These are phyloP conservation scores for Castanea sativa DNA, from an alignment of 306 rosid species.

Conservation along the genomic window DNA sequence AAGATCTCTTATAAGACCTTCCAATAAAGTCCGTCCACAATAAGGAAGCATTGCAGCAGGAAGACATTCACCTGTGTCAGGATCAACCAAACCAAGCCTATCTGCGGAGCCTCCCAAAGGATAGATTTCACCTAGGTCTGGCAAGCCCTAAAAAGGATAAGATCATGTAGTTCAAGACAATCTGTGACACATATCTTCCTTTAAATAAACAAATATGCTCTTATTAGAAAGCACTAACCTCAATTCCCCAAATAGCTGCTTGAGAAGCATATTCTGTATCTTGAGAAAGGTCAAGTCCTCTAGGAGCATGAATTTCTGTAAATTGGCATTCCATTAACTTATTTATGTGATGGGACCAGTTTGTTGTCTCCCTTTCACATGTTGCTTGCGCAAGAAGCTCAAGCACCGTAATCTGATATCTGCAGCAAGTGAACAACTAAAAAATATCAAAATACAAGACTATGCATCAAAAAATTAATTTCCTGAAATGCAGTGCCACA, in stretches of 20 bases:
- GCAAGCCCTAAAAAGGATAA: slow-evolving; percentile 78
- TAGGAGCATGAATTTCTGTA: slow-evolving; percentile 72
- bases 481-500: neutral
- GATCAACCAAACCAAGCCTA: slow-evolving; percentile 90
- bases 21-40: slow-evolving; percentile 97
- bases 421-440: slow-evolving; percentile 28
- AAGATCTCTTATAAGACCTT: slow-evolving; percentile 93
- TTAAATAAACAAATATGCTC: slow-evolving; percentile 1
- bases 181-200: neutral
- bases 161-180: slow-evolving; percentile 44
- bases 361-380: slow-evolving; percentile 43
- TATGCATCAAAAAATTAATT: neutral
- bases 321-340: slow-evolving; percentile 54
- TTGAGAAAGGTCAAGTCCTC: slow-evolving; percentile 70
- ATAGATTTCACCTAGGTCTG: slow-evolving; percentile 96
- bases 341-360: slow-evolving; percentile 45
- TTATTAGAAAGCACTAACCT: slow-evolving; percentile 53
- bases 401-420: slow-evolving; percentile 77
- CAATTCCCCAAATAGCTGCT: slow-evolving; percentile 98
- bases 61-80: slow-evolving; percentile 83
- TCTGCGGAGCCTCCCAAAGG: slow-evolving; percentile 99
- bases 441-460: too few species aligned
- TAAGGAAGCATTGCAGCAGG: slow-evolving; percentile 97
- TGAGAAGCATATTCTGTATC: slow-evolving; percentile 83
- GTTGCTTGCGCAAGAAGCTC: slow-evolving; percentile 61